A percentile compares a stretch with the other conserved stretches of the same genome.
These are phyloP conservation scores for Acorus gramineus DNA, from an alignment of 106 monocot genomes.

Conservation along the genomic window DNA sequence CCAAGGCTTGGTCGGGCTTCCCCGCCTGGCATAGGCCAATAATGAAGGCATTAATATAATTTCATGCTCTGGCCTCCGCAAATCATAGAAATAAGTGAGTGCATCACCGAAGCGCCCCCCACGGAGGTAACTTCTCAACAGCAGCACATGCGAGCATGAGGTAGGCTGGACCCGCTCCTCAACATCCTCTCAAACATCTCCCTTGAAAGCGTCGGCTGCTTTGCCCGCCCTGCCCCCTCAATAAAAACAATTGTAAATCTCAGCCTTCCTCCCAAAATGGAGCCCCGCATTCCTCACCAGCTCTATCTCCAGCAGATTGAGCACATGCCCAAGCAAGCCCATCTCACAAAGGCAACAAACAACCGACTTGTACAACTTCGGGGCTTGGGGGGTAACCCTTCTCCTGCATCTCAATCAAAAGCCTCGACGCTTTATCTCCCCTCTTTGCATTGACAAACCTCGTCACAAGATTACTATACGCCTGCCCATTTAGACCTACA, in stretches of 20 bases:
- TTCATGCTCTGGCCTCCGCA: slow-evolving; percentile 36
- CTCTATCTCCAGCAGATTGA: slow-evolving; percentile 43
- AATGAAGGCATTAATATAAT: slow-evolving; percentile 60
- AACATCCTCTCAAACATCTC: slow-evolving; percentile 58
- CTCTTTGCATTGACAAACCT: slow-evolving; percentile 39
- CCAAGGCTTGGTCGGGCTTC: slow-evolving; percentile 47
- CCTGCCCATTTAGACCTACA: slow-evolving; percentile 11
- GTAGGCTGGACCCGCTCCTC: slow-evolving; percentile 37
- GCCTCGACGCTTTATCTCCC: slow-evolving; percentile 40
- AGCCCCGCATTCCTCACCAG: slow-evolving; percentile 15
- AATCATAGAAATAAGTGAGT: slow-evolving; percentile 35
- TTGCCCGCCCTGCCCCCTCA: slow-evolving; percentile 46
- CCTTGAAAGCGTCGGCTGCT: slow-evolving; percentile 41
- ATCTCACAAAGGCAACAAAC: slow-evolving; percentile 56
- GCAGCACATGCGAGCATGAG: slow-evolving; percentile 35
- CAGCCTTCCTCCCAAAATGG: slow-evolving; percentile 4
- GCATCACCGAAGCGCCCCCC: slow-evolving; percentile 39
- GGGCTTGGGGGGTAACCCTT: slow-evolving; percentile 38
- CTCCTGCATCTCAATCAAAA: slow-evolving; percentile 76
- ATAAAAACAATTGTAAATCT: slow-evolving; percentile 79
- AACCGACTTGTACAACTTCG: slow-evolving; percentile 38
- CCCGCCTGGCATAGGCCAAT: slow-evolving; percentile 58
- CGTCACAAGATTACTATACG: slow-evolving; percentile 46
- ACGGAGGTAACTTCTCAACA: slow-evolving; percentile 55
- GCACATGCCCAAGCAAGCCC: slow-evolving; percentile 36